phyloP scores from a whole-genome alignment of 2,329 filamentous ascomycete genomes.

The Didymella glomerata region DNA sequence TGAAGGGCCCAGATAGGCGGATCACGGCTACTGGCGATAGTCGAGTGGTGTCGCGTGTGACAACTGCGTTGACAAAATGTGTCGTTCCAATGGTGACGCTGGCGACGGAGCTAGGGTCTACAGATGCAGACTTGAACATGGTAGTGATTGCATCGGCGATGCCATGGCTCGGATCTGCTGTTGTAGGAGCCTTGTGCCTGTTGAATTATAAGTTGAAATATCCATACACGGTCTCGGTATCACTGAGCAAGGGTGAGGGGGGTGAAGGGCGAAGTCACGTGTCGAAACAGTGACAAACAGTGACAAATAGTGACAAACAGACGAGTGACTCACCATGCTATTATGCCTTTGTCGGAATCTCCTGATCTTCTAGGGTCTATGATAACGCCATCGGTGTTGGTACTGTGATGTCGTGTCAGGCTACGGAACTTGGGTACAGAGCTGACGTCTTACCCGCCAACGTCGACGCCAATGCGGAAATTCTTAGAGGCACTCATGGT shows the following conservation, averaged over 20 bases:
- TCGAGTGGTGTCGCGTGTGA: constrained; percentile 59
- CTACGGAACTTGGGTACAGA: constrained; percentile 3
- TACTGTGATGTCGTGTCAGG: constrained; percentile 30
- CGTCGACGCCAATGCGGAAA: constrained; percentile 56
- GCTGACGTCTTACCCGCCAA: constrained; percentile 49
- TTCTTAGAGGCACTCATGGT: constrained; percentile 29
- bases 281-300: not conserved
- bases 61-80: constrained; percentile 61
- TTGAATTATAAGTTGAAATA: not conserved
- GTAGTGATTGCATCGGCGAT: constrained; percentile 48
- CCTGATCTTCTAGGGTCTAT: constrained; percentile 44
- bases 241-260: too few relatives aligned
- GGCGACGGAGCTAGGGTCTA: constrained; percentile 46
- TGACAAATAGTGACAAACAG: not conserved
- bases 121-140: constrained; percentile 46
- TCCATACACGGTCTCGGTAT: too few relatives aligned
- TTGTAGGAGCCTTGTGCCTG: constrained; percentile 53
- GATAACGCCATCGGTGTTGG: constrained; percentile 50
- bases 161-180: constrained; percentile 49
- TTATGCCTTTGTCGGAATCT: constrained; percentile 41
- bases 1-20: constrained; percentile 59
- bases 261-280: constrained; percentile 15
- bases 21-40: constrained; percentile 63
- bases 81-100: constrained; percentile 63
- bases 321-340: constrained; percentile 42